Conservation (phyloP, 2,329 filamentous ascomycete species). For the Hypoxylon sp. region DNA sequence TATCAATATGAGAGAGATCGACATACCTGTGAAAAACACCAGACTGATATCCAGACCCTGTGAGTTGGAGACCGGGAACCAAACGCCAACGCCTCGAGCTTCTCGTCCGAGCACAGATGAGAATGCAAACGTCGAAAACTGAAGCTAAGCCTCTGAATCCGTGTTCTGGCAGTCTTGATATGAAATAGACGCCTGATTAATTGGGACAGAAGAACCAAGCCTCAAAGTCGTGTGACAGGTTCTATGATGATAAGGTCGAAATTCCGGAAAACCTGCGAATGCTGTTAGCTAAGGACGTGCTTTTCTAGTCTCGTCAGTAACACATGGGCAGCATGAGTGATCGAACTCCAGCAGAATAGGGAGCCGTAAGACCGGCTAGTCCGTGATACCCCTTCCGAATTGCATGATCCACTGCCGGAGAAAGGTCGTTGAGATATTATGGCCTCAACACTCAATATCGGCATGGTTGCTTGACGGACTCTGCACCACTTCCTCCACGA, state of each 20-base stretch:
- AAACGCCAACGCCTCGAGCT: constrained; percentile 47
- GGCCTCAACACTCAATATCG: background rate
- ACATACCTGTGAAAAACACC: constrained; percentile 38
- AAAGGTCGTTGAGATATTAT: background rate
- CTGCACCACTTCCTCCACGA: no score
- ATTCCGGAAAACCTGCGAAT: constrained; percentile 33
- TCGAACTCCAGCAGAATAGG: constrained; percentile 7
- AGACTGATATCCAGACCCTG: constrained; percentile 45
- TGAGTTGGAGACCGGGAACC: constrained; percentile 45
- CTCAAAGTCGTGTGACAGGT: constrained; percentile 38
- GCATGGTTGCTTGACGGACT: background rate
- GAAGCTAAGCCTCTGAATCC: constrained; percentile 40
- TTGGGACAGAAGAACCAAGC: constrained; percentile 28
- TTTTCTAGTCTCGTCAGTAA: background rate
- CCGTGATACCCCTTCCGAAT: background rate
- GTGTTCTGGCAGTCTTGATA: constrained; percentile 32
- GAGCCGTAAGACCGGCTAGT: background rate
- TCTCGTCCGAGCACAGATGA: constrained; percentile 40
- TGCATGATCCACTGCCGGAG: background rate
- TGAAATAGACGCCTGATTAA: constrained; percentile 33
- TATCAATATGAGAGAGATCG: no score
- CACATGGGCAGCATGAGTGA: constrained; percentile 19
- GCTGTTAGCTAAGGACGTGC: background rate
- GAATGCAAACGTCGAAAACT: constrained; percentile 44
- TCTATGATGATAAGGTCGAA: constrained; percentile 35